These are phyloP conservation scores for Corylus heterophylla DNA, from an alignment of 306 rosid genomes.

Conservation along the genomic window DNA sequence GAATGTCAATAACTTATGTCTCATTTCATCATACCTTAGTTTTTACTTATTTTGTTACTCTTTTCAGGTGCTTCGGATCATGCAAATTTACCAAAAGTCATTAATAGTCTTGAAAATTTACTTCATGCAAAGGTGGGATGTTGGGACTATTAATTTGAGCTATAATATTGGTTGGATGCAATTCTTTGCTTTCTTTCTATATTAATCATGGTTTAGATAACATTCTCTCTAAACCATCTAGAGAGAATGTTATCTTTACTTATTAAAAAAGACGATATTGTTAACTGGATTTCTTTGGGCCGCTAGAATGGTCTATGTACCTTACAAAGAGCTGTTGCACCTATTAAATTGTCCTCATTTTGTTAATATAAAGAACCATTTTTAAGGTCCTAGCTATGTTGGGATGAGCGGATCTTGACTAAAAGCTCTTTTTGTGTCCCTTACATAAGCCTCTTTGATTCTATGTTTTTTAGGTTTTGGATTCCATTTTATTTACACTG, in stretches of 20 bases:
- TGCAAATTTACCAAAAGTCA: slow-evolving; percentile 67
- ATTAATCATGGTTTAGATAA: neutral
- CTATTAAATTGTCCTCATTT: neutral
- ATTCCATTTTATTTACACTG: neutral
- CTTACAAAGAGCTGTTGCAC: neutral
- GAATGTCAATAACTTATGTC: slow-evolving; percentile 8
- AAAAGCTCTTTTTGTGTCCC: neutral
- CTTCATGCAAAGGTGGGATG: slow-evolving; percentile 85
- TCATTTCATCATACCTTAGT: slow-evolving; percentile 14
- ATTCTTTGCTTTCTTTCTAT: neutral
- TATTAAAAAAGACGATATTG: neutral
- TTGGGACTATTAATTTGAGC: slow-evolving; percentile 26
- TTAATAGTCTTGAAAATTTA: slow-evolving; percentile 83
- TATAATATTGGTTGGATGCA: neutral
- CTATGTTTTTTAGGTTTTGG: neutral
- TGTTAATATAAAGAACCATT: neutral
- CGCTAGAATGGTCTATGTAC: neutral
- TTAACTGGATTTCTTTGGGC: slow-evolving; percentile 5
- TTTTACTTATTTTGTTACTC: slow-evolving; percentile 17
- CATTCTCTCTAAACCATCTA: no score
- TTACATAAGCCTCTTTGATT: neutral
- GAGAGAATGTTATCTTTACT: no score
- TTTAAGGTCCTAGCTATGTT: neutral
- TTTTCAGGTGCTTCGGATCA: slow-evolving; percentile 70
- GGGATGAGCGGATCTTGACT: neutral